Percentiles rank a stretch among this genome's conserved stretches.
phyloP scores from a whole-genome alignment of 345 rosid genomes.

The Boechera retrofracta region DNA sequence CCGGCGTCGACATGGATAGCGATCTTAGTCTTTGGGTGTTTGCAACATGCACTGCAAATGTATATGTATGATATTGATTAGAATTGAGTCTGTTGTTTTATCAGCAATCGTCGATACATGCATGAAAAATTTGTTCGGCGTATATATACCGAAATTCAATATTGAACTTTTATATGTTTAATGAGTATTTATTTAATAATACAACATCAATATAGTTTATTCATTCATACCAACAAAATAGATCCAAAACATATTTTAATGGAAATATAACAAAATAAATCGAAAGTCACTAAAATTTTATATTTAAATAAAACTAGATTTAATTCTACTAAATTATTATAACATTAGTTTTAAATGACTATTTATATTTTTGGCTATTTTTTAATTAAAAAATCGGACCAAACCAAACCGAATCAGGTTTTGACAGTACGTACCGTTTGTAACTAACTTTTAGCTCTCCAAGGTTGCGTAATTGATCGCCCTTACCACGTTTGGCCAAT shows the following conservation, averaged over 20 bases:
- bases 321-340: too few relatives aligned
- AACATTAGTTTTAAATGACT: background rate
- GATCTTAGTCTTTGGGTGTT: conserved; percentile 50
- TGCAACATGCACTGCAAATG: conserved; percentile 59
- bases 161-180: too few relatives aligned
- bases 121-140: background rate
- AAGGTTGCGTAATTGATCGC: conserved; percentile 62
- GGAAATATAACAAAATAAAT: background rate
- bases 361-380: background rate
- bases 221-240: too few relatives aligned
- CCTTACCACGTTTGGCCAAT: conserved; percentile 64
- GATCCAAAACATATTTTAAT: too few relatives aligned
- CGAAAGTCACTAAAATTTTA: background rate
- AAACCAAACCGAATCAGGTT: background rate
- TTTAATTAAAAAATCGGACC: background rate
- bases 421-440: conserved; percentile 52
- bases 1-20: conserved; percentile 64
- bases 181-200: too few relatives aligned
- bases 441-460: conserved; percentile 63
- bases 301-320: too few relatives aligned
- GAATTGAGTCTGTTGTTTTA: background rate
- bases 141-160: too few relatives aligned
- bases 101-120: background rate
- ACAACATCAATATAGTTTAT: too few relatives aligned
- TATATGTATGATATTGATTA: background rate